Evolutionary conservation across 495 filamentous ascomycete species (phyloP).

Genomic region (Aspergillus taichungensis): DNA sequence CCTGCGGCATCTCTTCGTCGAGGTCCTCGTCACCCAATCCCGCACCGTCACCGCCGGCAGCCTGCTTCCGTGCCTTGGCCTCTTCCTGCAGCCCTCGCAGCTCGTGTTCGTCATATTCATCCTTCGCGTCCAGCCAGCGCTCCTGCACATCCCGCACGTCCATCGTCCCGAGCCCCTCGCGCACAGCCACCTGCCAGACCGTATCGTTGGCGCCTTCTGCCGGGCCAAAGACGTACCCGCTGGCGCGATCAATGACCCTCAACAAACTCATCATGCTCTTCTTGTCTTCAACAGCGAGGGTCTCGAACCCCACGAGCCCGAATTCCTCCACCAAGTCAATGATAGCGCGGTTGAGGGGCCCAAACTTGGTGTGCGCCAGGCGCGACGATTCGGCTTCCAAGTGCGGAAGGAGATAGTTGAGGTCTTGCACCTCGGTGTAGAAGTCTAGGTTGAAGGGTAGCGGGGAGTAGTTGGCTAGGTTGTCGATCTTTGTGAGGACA

Average conservation of each 20-base stretch:
- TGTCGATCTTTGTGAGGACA: conserved; percentile 95
- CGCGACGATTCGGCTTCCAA: conserved; percentile 54
- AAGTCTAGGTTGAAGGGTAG: conserved; percentile 91
- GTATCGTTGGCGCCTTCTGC: conserved; percentile 89
- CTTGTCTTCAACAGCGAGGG: conserved; percentile 91
- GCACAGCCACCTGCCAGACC: conserved; percentile 89
- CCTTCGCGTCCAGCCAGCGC: conserved; percentile 84
- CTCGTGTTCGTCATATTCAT: conserved; percentile 79
- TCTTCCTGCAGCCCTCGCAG: conserved; percentile 59
- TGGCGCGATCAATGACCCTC: conserved; percentile 77
- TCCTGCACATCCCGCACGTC: conserved; percentile 87
- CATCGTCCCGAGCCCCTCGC: conserved; percentile 70
- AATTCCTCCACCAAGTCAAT: conserved; percentile 82
- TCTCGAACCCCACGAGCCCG: conserved; percentile 82
- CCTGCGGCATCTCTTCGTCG: conserved; percentile 20
- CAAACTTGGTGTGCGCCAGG: conserved; percentile 62
- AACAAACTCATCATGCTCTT: conserved; percentile 89
- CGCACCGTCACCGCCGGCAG: conserved; percentile 4
- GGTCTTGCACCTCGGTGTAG: conserved; percentile 96
- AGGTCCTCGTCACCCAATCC: conserved; percentile 26
- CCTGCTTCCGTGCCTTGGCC: conserved; percentile 30
- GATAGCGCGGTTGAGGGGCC: conserved; percentile 75
- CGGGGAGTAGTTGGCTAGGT: conserved; percentile 65
- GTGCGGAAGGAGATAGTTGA: conserved; percentile 71
- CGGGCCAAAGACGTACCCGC: conserved; percentile 86